These are phyloP conservation scores for Candida ponderosae DNA, from an alignment of 805 yeast species.

Conservation along the genomic window DNA sequence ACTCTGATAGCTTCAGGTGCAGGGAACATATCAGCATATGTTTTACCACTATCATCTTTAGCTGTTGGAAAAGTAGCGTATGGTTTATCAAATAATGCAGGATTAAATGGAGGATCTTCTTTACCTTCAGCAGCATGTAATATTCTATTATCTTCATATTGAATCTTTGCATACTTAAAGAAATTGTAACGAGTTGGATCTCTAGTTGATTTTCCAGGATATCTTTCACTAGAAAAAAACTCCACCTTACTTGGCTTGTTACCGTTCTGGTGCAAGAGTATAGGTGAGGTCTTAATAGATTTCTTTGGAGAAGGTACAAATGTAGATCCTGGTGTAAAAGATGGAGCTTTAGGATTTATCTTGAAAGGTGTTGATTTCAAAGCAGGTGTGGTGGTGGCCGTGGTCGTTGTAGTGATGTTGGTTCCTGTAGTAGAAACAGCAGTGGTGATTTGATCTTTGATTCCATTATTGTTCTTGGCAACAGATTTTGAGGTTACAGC, in stretches of 20 bases:
- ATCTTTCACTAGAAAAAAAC: constrained; percentile 4
- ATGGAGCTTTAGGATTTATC: constrained; percentile 62
- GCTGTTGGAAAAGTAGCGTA: constrained; percentile 2
- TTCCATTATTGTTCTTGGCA: constrained; percentile 5
- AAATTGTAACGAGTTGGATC: constrained; percentile 6
- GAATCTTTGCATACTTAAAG: constrained; percentile 16
- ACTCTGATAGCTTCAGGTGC: too few species aligned
- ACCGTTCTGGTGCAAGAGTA: too few species aligned
- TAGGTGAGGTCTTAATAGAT: constrained; percentile 14
- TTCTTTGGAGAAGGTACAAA: constrained; percentile 7
- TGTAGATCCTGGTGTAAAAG: constrained; percentile 45
- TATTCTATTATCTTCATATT: constrained; percentile 5
- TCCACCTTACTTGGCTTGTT: too few species aligned
- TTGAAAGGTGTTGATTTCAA: constrained; percentile 31
- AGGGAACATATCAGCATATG: constrained; percentile 2
- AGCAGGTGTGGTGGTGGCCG: constrained; percentile 1
- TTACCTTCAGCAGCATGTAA: constrained; percentile 1
- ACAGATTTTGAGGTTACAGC: constrained; percentile 11
- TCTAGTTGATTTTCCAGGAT: constrained; percentile 3
- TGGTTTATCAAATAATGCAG: background rate
- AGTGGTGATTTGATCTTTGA: constrained; percentile 6
- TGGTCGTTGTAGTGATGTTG: constrained; percentile 1
- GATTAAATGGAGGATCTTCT: background rate
- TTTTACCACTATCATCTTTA: too few species aligned
- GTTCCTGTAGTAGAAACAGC: constrained; percentile 1